Conservation (phyloP, 768 basidiomycete genomes). For the Auricularia auricula-judae region DNA sequence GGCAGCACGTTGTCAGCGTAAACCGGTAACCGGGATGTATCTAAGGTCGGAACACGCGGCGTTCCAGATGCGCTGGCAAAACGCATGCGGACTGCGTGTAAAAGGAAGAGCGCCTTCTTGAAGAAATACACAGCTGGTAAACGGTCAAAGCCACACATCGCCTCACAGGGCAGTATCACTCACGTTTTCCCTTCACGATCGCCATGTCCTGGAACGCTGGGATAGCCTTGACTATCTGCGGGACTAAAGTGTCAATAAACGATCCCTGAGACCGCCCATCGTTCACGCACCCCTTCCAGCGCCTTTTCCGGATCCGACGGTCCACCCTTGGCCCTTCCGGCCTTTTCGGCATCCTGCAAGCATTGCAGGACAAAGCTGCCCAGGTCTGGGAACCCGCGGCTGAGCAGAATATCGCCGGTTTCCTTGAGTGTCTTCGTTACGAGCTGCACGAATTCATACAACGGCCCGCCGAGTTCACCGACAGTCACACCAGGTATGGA, state of each 20-base stretch:
- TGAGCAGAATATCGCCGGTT: slow-evolving; percentile 56
- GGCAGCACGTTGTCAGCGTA: slow-evolving; percentile 79
- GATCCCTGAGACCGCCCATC: neutral
- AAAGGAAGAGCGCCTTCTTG: slow-evolving; percentile 80
- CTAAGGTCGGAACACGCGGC: slow-evolving; percentile 48
- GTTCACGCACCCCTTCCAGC: slow-evolving; percentile 44
- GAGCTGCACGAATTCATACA: slow-evolving; percentile 62
- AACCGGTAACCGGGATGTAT: slow-evolving; percentile 46
- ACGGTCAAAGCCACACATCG: neutral
- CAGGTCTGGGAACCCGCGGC: slow-evolving; percentile 53
- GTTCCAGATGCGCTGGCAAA: slow-evolving; percentile 46
- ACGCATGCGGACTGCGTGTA: slow-evolving; percentile 56
- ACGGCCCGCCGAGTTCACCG: slow-evolving; percentile 64
- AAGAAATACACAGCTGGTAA: slow-evolving; percentile 69
- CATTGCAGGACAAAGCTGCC: slow-evolving; percentile 67
- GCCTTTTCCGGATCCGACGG: slow-evolving; percentile 39
- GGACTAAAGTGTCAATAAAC: slow-evolving; percentile 4
- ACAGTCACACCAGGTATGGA: slow-evolving; percentile 57
- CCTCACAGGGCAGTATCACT: slow-evolving; percentile 15
- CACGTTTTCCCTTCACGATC: slow-evolving; percentile 51
- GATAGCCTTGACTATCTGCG: slow-evolving; percentile 63
- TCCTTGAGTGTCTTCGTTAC: slow-evolving; percentile 54
- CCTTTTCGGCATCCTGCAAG: slow-evolving; percentile 41
- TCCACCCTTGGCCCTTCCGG: slow-evolving; percentile 17
- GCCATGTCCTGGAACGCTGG: slow-evolving; percentile 79